phyloP scores from a whole-genome alignment of 2,329 filamentous ascomycete species.

The Fragosphaeria purpurea region DNA sequence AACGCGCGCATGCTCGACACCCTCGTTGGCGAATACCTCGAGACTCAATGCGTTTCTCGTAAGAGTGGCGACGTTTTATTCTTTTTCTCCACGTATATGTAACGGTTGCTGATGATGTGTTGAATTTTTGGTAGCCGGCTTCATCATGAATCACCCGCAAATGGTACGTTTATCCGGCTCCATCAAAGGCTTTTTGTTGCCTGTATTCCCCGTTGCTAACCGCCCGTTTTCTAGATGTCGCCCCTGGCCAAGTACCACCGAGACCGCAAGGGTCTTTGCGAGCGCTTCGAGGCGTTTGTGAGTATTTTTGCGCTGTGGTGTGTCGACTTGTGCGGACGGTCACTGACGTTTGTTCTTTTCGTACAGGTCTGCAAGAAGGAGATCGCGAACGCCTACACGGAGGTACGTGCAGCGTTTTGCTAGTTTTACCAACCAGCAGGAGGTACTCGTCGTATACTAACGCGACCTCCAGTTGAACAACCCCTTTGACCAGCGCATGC shows the following conservation, averaged over 20 bases:
- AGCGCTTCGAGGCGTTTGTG: slow-evolving; percentile 87
- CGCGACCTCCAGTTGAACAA: slow-evolving; percentile 61
- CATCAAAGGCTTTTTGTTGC: slow-evolving; percentile 27
- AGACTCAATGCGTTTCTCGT: slow-evolving; percentile 58
- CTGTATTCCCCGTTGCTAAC: slow-evolving; percentile 29
- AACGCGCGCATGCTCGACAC: slow-evolving; percentile 96
- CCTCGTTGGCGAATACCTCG: slow-evolving; percentile 87
- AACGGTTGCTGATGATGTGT: background rate
- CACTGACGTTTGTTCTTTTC: background rate
- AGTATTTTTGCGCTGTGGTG: background rate
- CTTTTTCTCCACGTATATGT: too few relatives aligned
- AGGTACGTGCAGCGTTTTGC: slow-evolving; percentile 26
- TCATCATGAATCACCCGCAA: slow-evolving; percentile 16
- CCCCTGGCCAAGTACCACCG: slow-evolving; percentile 95
- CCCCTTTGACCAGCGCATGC: slow-evolving; percentile 83
- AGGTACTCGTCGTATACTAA: too few relatives aligned
- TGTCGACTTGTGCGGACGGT: too few relatives aligned
- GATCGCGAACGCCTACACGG: slow-evolving; percentile 93
- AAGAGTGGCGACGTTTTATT: background rate
- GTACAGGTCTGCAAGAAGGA: slow-evolving; percentile 77
- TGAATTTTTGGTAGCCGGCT: slow-evolving; percentile 5
- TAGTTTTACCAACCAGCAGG: too few relatives aligned
- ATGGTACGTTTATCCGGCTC: slow-evolving; percentile 7
- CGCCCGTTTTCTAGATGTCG: slow-evolving; percentile 51
- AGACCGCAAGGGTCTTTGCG: slow-evolving; percentile 69